Evolutionary conservation across 495 filamentous ascomycete genomes (phyloP).

Genomic region (Symbiotaphrina buchneri): DNA sequence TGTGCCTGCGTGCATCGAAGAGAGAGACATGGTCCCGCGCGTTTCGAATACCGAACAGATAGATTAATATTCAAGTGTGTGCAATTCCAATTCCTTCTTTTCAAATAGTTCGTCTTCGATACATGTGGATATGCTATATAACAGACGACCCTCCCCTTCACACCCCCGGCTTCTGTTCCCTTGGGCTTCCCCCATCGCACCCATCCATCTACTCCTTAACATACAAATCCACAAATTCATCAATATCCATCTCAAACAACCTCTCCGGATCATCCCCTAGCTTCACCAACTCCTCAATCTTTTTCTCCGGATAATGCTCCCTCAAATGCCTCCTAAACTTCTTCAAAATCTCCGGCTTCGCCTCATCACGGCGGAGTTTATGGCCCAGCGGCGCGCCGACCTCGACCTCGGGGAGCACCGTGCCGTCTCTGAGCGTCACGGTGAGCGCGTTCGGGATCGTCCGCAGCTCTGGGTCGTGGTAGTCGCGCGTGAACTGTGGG

Average conservation of each 20-base stretch:
- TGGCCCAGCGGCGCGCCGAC: slow-evolving; percentile 92
- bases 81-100: no score
- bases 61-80: no score
- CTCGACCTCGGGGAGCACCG: slow-evolving; percentile 74
- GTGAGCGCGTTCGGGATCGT: slow-evolving; percentile 93
- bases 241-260: slow-evolving; percentile 63
- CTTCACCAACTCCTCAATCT: slow-evolving; percentile 57
- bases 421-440: slow-evolving; percentile 84
- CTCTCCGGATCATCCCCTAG: slow-evolving; percentile 47
- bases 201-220: slow-evolving; percentile 38
- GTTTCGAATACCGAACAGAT: no score
- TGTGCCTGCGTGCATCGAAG: no score
- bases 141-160: no score
- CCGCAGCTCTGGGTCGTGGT: slow-evolving; percentile 79
- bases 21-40: no score
- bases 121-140: no score
- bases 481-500: slow-evolving; percentile 77
- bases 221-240: slow-evolving; percentile 88
- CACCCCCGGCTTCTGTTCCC: no score
- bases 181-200: no score
- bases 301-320: slow-evolving; percentile 53
- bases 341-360: slow-evolving; percentile 82
- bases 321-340: slow-evolving; percentile 88
- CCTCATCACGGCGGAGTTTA: slow-evolving; percentile 76
- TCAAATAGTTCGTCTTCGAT: no score